Percentiles rank a stretch among this genome's conserved stretches.
phyloP scores from a whole-genome alignment of 805 yeast species.

The Nakazawaea pomicola region DNA sequence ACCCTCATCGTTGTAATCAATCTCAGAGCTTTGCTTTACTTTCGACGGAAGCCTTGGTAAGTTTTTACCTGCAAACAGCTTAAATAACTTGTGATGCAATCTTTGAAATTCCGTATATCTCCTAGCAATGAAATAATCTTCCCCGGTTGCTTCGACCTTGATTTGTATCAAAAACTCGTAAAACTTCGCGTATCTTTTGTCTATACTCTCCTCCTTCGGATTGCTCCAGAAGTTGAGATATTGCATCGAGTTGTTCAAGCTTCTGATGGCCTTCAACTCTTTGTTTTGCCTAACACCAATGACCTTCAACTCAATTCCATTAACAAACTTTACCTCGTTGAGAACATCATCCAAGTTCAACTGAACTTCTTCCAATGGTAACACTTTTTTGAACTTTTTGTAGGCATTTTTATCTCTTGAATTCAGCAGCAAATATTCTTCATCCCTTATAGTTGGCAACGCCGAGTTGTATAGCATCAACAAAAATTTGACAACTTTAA shows the following conservation, averaged over 20 bases:
- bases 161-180: conserved; percentile 40
- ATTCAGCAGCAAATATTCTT: conserved; percentile 39
- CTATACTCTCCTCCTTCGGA: conserved; percentile 8
- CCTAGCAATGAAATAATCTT: conserved; percentile 47
- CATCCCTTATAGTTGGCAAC: conserved; percentile 55
- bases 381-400: conserved; percentile 30
- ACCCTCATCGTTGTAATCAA: conserved; percentile 13
- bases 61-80: conserved; percentile 63
- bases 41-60: conserved; percentile 33
- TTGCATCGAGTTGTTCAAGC: conserved; percentile 5
- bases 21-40: conserved; percentile 19
- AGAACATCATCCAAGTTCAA: conserved; percentile 18
- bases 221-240: conserved; percentile 15
- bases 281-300: conserved; percentile 50
- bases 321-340: conserved; percentile 32
- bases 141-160: conserved; percentile 25
- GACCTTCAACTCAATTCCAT: conserved; percentile 62
- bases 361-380: conserved; percentile 10
- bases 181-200: conserved; percentile 13
- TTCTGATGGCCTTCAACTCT: conserved; percentile 19
- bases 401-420: conserved; percentile 32
- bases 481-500: conserved; percentile 57
- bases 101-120: conserved; percentile 64
- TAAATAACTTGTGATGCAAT: conserved; percentile 47
- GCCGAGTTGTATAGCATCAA: conserved; percentile 73